Conservation (phyloP, 805 yeast genomes). For the Martiniozyma abietophila region DNA sequence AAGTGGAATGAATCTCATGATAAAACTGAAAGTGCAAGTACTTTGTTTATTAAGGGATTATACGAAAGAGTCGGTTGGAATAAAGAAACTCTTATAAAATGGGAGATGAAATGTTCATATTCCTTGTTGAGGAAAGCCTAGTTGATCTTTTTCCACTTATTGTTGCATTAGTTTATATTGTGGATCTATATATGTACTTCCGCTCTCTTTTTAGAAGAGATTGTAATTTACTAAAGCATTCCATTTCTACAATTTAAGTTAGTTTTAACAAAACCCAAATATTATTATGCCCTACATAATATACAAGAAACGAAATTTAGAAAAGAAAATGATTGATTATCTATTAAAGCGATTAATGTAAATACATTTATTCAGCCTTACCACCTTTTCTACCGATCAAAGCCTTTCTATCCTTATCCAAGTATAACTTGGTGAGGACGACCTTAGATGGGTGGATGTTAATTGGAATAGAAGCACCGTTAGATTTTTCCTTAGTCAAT, state of each 20-base stretch:
- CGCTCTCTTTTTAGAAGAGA: too few relatives aligned
- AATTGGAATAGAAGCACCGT: constrained; percentile 95
- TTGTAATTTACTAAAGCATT: too few relatives aligned
- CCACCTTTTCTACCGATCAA: constrained; percentile 98
- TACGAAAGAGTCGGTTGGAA: constrained; percentile 38
- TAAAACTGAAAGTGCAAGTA: constrained; percentile 27
- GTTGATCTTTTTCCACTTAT: too few relatives aligned
- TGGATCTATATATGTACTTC: too few relatives aligned
- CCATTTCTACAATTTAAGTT: too few relatives aligned
- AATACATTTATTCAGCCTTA: constrained; percentile 66
- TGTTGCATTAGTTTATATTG: too few relatives aligned
- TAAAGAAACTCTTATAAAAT: constrained; percentile 28
- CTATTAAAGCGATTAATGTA: constrained; percentile 4
- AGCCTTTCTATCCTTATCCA: constrained; percentile 98
- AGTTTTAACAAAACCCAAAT: too few relatives aligned
- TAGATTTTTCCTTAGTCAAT: constrained; percentile 94
- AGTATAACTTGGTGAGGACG: constrained; percentile 95
- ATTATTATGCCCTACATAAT: too few relatives aligned
- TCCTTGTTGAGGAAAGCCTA: too few relatives aligned
- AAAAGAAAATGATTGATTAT: constrained; percentile 6
- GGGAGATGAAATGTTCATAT: constrained; percentile 9
- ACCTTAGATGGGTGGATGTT: constrained; percentile 98
- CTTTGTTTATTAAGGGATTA: constrained; percentile 27
- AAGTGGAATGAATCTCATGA: constrained; percentile 37
- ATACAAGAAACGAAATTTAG: not conserved